Evolutionary conservation across 768 basidiomycete species (phyloP), one percentile per base, ranked within the genome.

Genomic region (Leccinum ochraceum): DNA sequence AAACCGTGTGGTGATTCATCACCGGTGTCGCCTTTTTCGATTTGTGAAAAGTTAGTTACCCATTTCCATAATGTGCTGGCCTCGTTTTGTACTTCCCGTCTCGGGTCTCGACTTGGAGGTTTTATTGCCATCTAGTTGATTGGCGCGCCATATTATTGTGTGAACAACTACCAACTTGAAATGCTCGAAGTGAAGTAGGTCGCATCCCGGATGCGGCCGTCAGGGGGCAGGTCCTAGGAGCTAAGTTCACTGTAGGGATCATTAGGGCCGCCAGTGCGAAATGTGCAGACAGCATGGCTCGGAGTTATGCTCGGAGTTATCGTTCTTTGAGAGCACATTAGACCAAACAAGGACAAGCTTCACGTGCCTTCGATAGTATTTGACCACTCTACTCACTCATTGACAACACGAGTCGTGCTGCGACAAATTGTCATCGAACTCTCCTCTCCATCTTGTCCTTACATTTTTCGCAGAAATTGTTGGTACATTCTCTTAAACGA

Each of bases 1-100:
- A 60, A 67, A 34, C 6, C 11, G 44, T 44, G 49, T 59, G 56
- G 59, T 65, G 30, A 54, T 17, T 14, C 5, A 36, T 13, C 17
- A 4, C 22, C n/a, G 8, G 17, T 36, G 17, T 30, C 30, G 34
- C 28, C 13, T 26, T 36, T 51, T 52, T 63, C 26, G 61, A 58
- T 62, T 63, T 61, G 42, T 61, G 26, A 20, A 36, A 26, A 20
- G 30, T 11, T 24, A n/a, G 22, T 54, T 54, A 20, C 20, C 14
- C 13, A 28, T n/a, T 26, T 28, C 22, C 28, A 36, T 49, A 32
- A 32, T 32, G 0, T 39, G 14, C 24, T 20, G 14, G 30, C 17
- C 20, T 51, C 30, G 28, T 60, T 60, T 60, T 34, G 37, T 32
- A 42, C 13, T 22, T 9, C 13, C 14, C 14, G 24, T 50, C 8